Evolutionary conservation across 1,284 basidiomycete genomes (phyloP), one percentile per base, ranked within the genome.

Genomic region (Boletus holoroseus): DNA sequence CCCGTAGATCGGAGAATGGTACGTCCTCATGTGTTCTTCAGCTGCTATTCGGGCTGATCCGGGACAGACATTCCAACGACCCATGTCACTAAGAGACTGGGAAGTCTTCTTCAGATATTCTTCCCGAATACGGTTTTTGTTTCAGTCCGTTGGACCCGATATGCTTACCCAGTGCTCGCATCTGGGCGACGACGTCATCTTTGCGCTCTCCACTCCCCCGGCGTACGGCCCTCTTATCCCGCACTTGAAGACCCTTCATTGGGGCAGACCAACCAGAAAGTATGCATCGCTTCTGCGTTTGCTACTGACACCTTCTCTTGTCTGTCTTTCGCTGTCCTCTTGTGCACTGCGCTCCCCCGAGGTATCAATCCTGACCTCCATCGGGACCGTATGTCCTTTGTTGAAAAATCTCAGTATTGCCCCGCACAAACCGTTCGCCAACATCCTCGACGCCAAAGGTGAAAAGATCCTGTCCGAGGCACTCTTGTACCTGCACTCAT

Each of bases 31-130:
- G 30, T 16, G 8, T 36, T 35, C 36, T 30, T 13, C 7, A 15
- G 32, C 13, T 7, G 22, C 34, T 16, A 9, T 34, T 39, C 31
- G 13, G 35, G 44, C 49, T 49, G 34, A 66, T 38, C 27, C 44
- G 45, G 40, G 35, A 13, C 30, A 64, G 62, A 32, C 16, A 13
- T 63, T 64, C 32, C 51, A 50, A 47, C 58, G 63, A 20, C 51
- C 63, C 44, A 67, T 68, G 63, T 60, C 51, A 1, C 34, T 62
- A 6, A 54, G 34, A 30, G 67, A 65, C 50, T 65, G 67, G 67
- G 51, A 54, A 18, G 49, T 59, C 24, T 66, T 68, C 40, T 66
- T 54, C 16, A 58, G 28, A 47, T 62, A 68, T 43, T 60, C 58
- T 12, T 47, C 52, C 20, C 55, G 63, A 28, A 27, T 62, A 38